Base-by-base conservation (phyloP, 106 monocot genomes). In the Apostasia ramifera region DNA sequence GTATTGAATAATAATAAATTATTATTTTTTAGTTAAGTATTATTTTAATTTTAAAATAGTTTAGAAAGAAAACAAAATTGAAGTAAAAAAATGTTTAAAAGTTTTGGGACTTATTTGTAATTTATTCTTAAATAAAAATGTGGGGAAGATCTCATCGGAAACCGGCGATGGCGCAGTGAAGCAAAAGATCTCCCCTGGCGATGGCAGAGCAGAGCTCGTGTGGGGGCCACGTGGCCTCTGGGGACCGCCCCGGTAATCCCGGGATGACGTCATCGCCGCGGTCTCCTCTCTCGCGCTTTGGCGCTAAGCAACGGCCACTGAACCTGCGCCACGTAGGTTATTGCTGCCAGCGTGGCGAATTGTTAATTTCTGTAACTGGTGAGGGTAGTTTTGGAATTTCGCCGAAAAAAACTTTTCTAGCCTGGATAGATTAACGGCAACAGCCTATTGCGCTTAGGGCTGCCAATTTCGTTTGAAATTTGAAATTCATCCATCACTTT, bases 231-330 rank as follows among this genome's bases (percentile, higher is more conserved):
- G 13, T 44, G 1, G 10, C 12, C 6, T 43, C 62, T 45, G 62
- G 44, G 43, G 62, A 63, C 62, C 62, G 43, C 45, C 62, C 62
- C 41, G 59, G 62, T 63, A 63, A 63, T 63, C 62, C 62, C 45
- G 62, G 62, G 59, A 6, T 63, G 62, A 63, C 12, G 62, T 63
- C 44, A 63, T 2, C 8, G 6, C 61, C 42, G 11, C 62, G 44
- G 62, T n/a, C 10, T 43, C 5, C 2, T 2, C n/a, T 44, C 45
- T 11, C 58, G 58, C 40, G 5, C 38, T 40, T 57, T 26, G 5
- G 15, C 37, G 12, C 57, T 26, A 26, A 0, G 0, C 26, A 26
- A 26, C 1, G 2, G 15, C 12, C 38, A 37, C 57, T 57, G 26
- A 12, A 1, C 8, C 40, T 12, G 2, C 7, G 62, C 62, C 62